Evolutionary conservation across 2,329 filamentous ascomycete species (phyloP), one percentile per base, ranked within the genome.

Genomic region (Neofusicoccum kwambonambiense): DNA sequence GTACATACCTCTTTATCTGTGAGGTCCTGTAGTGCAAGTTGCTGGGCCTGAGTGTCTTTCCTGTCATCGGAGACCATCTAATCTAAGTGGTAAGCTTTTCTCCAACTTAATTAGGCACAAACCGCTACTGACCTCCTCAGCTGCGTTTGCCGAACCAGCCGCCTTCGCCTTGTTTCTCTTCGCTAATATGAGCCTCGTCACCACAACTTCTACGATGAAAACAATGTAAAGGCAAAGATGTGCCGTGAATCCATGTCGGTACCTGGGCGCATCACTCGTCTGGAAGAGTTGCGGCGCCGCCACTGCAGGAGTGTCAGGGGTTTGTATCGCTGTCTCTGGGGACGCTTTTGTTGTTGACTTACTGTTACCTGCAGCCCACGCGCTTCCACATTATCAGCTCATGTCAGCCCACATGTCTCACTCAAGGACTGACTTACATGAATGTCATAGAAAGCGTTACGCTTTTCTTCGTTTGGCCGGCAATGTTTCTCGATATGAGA

Each of bases 381-480:
- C 50, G 4, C 50, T 52, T 8, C 4, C 4, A 2, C 1, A 13
- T 2, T 5, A n/a, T 62, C 45, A 62, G 58, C 34, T 22, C n/a
- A 17, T 11, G 4, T n/a, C 13, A 62, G 17, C 4, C 5, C 3
- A 3, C 17, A 17, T 5, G 1, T 7, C 17, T 19, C 27, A 15
- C 6, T 12, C 6, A 15, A 3, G 12, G 9, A 22, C 9, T 11
- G 11, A 62, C n/a, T 68, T 3, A 68, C 67, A 70, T 42, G 54
- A 70, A 70, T 4, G 60, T 56, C 56, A 69, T 58, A 3, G 65
- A 64, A 41, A 68, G 52, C 5, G 64, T 65, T 5, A 60, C 66
- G 15, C 57, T 49, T 47, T 70, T 70, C 61, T 70, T 70, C 17
- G 69, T 69, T 22, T 69, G 67, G 1, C 69, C 69, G 4, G 68